Base-by-base conservation (phyloP, 2,329 filamentous ascomycete genomes). In the Colletotrichum karsti region DNA sequence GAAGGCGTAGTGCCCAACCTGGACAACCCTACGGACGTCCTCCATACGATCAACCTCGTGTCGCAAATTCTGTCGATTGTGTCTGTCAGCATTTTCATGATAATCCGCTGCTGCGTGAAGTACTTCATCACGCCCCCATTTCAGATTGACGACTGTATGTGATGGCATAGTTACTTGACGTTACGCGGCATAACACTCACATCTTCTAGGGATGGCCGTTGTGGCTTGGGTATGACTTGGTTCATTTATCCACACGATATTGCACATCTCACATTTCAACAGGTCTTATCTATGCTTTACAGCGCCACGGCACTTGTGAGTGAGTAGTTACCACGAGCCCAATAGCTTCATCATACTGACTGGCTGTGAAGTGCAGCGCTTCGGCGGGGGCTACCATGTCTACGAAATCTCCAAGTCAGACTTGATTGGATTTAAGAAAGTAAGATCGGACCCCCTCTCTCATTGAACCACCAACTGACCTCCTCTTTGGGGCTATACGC, bases 381-480 rank as follows among this genome's bases (percentile, higher is more conserved):
- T 78, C 61, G 80, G 79, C 42, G 80, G 79, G 37, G 81, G 81
- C 3, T 63, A 76, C 15, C 77, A 83, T 59, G 67, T 74, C 33
- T 73, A 71, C 65, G 77, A 82, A 26, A 77, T 82, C 5, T 69
- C 73, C 2, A 60, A 69, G 1, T 68, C 72, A 3, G 12, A 80
- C 5, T 70, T 76, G 3, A 70, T 77, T 12, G 67, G 72, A 3
- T 84, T 80, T 59, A 72, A 76, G n/a, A 77, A 81, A 71, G 80
- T 81, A 60, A 39, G 63, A 13, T n/a, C 51, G 10, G 15, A 4
- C 6, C 33, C 4, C 3, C 2, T 33, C 9, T 10, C 0, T 3
- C 18, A 5, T 18, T 15, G n/a, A 7, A 8, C 3, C 1, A 7
- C 6, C 2, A 26, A 6, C 46, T 67, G 39, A 67, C 13, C 12